Conservation (phyloP, 2,329 filamentous ascomycete species). For the Lomentospora prolificans region DNA sequence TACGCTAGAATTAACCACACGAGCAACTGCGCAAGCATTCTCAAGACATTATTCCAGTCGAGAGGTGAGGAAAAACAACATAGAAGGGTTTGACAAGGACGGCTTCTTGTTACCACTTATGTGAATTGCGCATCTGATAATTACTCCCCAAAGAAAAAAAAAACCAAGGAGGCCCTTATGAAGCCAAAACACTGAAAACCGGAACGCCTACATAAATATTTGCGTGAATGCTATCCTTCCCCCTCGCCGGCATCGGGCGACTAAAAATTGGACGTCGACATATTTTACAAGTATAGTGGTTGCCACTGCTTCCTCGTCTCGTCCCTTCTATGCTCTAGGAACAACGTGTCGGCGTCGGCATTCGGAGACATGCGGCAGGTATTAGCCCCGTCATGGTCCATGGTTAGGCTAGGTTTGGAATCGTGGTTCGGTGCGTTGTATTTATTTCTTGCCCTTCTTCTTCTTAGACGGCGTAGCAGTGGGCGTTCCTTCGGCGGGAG, state of each 20-base stretch:
- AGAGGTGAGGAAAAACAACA: neutral
- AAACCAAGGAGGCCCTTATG: neutral
- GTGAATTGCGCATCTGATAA: neutral
- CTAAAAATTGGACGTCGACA: constrained; percentile 11
- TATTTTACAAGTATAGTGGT: constrained; percentile 8
- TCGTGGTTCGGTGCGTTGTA: neutral
- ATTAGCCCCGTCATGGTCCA: neutral
- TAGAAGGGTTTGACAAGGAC: no score
- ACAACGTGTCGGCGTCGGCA: neutral
- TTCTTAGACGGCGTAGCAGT: constrained; percentile 29
- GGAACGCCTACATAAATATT: constrained; percentile 6
- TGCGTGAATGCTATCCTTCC: neutral
- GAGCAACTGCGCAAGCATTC: neutral
- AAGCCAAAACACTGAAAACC: neutral
- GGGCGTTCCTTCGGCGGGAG: constrained; percentile 23
- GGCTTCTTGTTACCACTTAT: no score
- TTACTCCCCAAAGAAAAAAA: constrained; percentile 1
- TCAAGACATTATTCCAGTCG: neutral
- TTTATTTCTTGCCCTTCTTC: constrained; percentile 36
- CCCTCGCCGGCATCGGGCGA: neutral
- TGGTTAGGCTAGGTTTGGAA: no score
- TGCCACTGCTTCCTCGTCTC: constrained; percentile 6
- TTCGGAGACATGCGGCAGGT: neutral
- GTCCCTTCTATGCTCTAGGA: neutral
- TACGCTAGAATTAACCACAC: neutral